phyloP scores from a whole-genome alignment of 306 rosid genomes.

The Rosa lucieae region DNA sequence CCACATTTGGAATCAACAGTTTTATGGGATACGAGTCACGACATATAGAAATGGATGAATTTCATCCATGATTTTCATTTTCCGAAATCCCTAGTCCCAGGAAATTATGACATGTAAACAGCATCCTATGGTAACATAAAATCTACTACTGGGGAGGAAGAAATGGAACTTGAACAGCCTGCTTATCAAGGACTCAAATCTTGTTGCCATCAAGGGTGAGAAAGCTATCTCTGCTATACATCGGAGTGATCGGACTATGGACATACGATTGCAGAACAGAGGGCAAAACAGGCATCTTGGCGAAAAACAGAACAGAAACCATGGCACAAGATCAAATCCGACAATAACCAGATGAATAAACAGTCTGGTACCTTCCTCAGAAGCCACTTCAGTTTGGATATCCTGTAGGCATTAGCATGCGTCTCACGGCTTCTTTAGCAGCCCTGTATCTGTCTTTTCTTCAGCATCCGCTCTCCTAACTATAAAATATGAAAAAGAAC shows the following conservation, averaged over 20 bases:
- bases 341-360: slow-evolving; percentile 40
- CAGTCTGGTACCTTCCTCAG: slow-evolving; percentile 55
- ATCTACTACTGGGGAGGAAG: background rate
- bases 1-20: background rate
- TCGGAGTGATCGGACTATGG: slow-evolving; percentile 29
- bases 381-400: slow-evolving; percentile 24
- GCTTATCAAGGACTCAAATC: slow-evolving; percentile 26
- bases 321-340: slow-evolving; percentile 22
- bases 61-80: background rate
- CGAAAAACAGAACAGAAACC: slow-evolving; percentile 13
- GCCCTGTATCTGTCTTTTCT: slow-evolving; percentile 11
- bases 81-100: background rate
- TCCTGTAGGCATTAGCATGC: background rate
- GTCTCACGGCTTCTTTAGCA: slow-evolving; percentile 24
- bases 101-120: background rate
- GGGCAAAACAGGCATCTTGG: slow-evolving; percentile 32
- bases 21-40: no score
- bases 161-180: background rate
- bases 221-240: slow-evolving; percentile 44
- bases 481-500: slow-evolving; percentile 3
- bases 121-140: background rate
- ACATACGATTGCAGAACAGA: slow-evolving; percentile 19
- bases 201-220: slow-evolving; percentile 32
- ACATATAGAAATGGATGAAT: background rate
- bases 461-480: slow-evolving; percentile 24